Evolutionary conservation across 1,139 yeast genomes (phyloP).

Genomic region (Casaregolazyma lundiana): DNA sequence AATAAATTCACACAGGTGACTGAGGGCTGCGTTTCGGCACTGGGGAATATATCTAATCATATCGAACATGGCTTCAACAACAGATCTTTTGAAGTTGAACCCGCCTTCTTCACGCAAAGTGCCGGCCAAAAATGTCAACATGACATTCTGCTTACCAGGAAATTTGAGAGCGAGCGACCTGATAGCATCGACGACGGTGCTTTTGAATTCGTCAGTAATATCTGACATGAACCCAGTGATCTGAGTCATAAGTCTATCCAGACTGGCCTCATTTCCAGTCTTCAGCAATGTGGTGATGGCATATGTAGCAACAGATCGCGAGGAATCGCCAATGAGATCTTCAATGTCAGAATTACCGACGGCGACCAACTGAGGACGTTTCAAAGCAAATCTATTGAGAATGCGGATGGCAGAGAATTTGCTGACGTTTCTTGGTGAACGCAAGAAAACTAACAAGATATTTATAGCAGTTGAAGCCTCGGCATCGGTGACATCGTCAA

Average conservation of each 20-base stretch:
- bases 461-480: slow-evolving; percentile 62
- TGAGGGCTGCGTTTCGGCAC: slow-evolving; percentile 80
- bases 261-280: slow-evolving; percentile 89
- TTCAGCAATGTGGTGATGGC: slow-evolving; percentile 94
- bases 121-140: slow-evolving; percentile 78
- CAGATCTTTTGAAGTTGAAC: slow-evolving; percentile 69
- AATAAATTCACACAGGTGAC: slow-evolving; percentile 89
- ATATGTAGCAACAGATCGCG: slow-evolving; percentile 94
- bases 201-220: slow-evolving; percentile 91
- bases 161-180: slow-evolving; percentile 88
- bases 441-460: slow-evolving; percentile 68
- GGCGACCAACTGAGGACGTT: slow-evolving; percentile 71
- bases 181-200: slow-evolving; percentile 91
- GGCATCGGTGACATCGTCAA: slow-evolving; percentile 57
- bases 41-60: slow-evolving; percentile 82
- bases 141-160: slow-evolving; percentile 82
- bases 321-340: slow-evolving; percentile 76
- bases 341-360: slow-evolving; percentile 80
- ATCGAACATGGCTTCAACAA: slow-evolving; percentile 89
- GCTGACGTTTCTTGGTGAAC: slow-evolving; percentile 87
- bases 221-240: slow-evolving; percentile 89
- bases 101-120: slow-evolving; percentile 91
- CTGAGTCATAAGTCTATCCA: slow-evolving; percentile 81
- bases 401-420: slow-evolving; percentile 92
- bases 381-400: slow-evolving; percentile 77